phyloP scores from a whole-genome alignment of 352 stramenopile species.

The Thraustochytrium striatum region DNA sequence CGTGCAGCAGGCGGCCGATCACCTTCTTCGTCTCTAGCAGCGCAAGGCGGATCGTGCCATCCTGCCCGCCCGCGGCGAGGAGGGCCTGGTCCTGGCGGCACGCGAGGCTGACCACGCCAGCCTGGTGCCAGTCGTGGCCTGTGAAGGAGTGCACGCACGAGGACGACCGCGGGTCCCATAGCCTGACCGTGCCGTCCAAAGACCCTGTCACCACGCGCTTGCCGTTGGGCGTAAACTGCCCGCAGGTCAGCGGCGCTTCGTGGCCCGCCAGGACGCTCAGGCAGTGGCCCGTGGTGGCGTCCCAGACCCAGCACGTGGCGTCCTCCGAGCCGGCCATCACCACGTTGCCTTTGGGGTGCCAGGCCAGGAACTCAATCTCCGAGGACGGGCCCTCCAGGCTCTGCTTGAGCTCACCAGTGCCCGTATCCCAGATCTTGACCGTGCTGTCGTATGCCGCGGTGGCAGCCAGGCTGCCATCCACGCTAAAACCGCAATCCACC shows the following conservation, averaged over 20 bases:
- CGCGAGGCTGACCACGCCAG: conserved; percentile 79
- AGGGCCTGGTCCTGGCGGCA: conserved; percentile 85
- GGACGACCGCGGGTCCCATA: conserved; percentile 92
- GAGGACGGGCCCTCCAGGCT: conserved; percentile 77
- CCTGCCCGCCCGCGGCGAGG: conserved; percentile 82
- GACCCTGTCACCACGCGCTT: conserved; percentile 90
- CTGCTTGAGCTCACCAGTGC: conserved; percentile 70
- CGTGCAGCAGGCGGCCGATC: conserved; percentile 75
- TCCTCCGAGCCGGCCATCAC: conserved; percentile 77
- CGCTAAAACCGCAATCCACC: conserved; percentile 14
- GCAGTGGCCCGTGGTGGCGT: conserved; percentile 81
- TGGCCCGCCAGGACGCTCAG: conserved; percentile 96
- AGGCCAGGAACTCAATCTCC: conserved; percentile 81
- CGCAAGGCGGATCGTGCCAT: conserved; percentile 84
- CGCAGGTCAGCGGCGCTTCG: conserved; percentile 86
- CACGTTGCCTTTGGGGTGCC: conserved; percentile 81
- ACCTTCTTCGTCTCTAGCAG: conserved; percentile 89
- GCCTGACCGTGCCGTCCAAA: conserved; percentile 82
- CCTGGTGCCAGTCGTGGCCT: conserved; percentile 76
- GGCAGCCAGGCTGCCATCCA: conserved; percentile 7
- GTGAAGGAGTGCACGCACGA: conserved; percentile 82
- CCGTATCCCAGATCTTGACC: conserved; percentile 69
- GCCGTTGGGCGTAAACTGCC: conserved; percentile 85
- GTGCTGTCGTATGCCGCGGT: conserved; percentile 14
- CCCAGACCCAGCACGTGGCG: conserved; percentile 82